A percentile compares a stretch with the other conserved stretches of the same genome.
Evolutionary conservation across 257 asterid species (phyloP).

Genomic region (Solanum ahanhuiri): DNA sequence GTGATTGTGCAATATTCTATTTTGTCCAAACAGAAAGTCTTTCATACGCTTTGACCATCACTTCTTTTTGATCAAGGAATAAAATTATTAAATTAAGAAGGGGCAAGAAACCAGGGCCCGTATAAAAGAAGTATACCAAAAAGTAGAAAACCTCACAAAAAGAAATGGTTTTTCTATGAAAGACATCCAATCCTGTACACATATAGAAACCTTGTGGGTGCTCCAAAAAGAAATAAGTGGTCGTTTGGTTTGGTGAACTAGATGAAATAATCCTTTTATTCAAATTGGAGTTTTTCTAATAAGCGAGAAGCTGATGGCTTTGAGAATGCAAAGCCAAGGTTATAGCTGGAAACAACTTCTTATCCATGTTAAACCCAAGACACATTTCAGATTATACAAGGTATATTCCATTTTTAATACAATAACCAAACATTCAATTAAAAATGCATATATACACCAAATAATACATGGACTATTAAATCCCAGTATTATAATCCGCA

Average conservation of each 20-base stretch:
- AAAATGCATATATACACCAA: background rate
- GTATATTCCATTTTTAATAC: background rate
- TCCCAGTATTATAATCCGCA: background rate
- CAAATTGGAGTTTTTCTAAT: background rate
- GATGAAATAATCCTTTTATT: background rate
- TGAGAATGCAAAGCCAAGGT: background rate
- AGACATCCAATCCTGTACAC: background rate
- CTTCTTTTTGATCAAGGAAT: background rate
- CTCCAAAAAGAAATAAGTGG: background rate
- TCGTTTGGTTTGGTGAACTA: background rate
- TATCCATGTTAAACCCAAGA: background rate
- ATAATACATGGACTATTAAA: background rate
- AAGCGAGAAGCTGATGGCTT: background rate
- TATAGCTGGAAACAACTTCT: background rate
- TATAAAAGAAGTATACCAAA: background rate
- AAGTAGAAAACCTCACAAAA: background rate
- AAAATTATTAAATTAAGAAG: background rate
- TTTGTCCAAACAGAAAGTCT: background rate
- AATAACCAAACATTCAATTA: background rate
- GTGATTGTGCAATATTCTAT: background rate
- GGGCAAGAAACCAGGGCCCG: background rate
- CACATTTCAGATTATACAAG: background rate
- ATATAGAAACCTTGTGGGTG: background rate
- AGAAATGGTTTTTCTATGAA: background rate
- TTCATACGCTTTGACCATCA: background rate